Base-by-base conservation (phyloP, 1,139 yeast genomes). In the Yamadazyma atlantica region DNA sequence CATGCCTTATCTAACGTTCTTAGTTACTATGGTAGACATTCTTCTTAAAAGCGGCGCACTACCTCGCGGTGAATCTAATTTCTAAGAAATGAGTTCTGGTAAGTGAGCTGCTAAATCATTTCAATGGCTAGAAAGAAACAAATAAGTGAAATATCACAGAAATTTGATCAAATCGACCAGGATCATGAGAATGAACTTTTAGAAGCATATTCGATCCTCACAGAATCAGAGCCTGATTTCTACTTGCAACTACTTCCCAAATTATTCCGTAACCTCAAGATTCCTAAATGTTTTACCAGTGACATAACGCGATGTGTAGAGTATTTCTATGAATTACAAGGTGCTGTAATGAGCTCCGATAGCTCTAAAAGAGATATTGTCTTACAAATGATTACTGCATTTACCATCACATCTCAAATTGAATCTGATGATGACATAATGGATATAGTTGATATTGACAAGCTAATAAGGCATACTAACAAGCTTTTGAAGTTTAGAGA, bases 381-480 rank as follows among this genome's bases (percentile, higher is more conserved):
- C 16, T 26, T 45, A 1, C 62, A 57, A 35, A 48, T 70, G 38
- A 47, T 69, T 11, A 45, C 46, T 33, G 54, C 62, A 5, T 60
- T 56, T 37, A 69, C 75, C 2, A 55, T 69, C 18, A 55, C 67
- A 9, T 37, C 53, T 3, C 36, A 45, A 3, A 38, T 50, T 2
- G 42, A 39, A 6, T 47, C 49, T 9, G 39, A 53, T 1, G 45
- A 48, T 17, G 60, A 58, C 15, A 51, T 66, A 10, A 51, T 69
- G 4, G 77, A 70, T 43, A 58, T 70, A 1, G 53, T 71, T 4
- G 76, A 71, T 45, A 55, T 70, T 24, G 75, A 70, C 40, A 71
- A 70, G 46, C 53, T 70, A 18, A 51, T 69, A 9, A 34, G 40
- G 18, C 54, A 63, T 36, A 43, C 55, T 23, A 53, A 54, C 31